Conservation (phyloP, 2,329 filamentous ascomycete species). For the Fusarium anguioides region DNA sequence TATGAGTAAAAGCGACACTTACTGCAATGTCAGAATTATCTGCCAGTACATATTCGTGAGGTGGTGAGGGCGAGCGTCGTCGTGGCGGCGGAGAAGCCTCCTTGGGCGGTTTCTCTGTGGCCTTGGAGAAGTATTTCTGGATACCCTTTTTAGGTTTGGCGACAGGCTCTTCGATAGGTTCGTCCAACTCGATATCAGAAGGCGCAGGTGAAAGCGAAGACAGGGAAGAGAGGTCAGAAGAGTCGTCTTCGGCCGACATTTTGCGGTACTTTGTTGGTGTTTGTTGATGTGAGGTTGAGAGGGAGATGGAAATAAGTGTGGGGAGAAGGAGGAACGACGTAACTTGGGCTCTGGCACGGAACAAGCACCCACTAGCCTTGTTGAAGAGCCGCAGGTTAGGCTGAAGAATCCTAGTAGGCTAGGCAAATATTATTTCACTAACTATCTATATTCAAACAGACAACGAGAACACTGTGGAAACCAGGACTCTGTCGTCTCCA, state of each 20-base stretch:
- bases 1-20: slow-evolving; percentile 58
- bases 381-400: slow-evolving; percentile 49
- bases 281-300: slow-evolving; percentile 44
- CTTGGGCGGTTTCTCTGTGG: slow-evolving; percentile 63
- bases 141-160: slow-evolving; percentile 67
- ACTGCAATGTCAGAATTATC: slow-evolving; percentile 95
- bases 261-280: slow-evolving; percentile 46
- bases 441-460: slow-evolving; percentile 17
- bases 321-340: slow-evolving; percentile 49
- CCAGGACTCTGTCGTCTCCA: slow-evolving; percentile 17
- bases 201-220: slow-evolving; percentile 60
- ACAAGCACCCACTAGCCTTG: slow-evolving; percentile 49
- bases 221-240: slow-evolving; percentile 71
- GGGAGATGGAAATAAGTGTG: slow-evolving; percentile 46
- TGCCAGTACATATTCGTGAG: slow-evolving; percentile 88
- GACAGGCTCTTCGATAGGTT: slow-evolving; percentile 51
- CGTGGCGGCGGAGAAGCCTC: slow-evolving; percentile 73
- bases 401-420: slow-evolving; percentile 48
- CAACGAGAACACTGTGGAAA: slow-evolving; percentile 24
- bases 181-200: slow-evolving; percentile 63
- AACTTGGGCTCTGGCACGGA: slow-evolving; percentile 43
- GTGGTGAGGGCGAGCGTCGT: slow-evolving; percentile 87
- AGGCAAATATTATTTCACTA: slow-evolving; percentile 43
- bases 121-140: slow-evolving; percentile 74
- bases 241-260: slow-evolving; percentile 71